These are phyloP conservation scores for Yamadazyma scolyti DNA, from an alignment of 805 yeast species.

Conservation along the genomic window DNA sequence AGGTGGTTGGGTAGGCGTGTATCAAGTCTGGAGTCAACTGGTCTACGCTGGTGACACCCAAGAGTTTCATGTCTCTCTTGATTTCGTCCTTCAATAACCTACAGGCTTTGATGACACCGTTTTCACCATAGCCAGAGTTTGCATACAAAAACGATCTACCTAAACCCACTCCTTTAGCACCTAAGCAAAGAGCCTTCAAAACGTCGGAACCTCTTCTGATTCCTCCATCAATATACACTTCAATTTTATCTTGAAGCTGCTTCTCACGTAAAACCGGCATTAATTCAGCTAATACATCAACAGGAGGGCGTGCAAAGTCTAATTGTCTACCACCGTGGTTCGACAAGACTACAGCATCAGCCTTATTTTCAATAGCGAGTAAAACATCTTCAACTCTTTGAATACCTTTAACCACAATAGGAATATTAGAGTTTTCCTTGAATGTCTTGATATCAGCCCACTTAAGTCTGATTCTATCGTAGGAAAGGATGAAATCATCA, in stretches of 20 bases:
- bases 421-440: conserved; percentile 33
- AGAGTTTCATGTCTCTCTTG: conserved; percentile 72
- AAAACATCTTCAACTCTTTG: conserved; percentile 78
- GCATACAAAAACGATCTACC: conserved; percentile 68
- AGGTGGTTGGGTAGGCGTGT: conserved; percentile 17
- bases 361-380: conserved; percentile 66
- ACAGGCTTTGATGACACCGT: conserved; percentile 58
- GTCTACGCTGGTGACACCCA: conserved; percentile 65
- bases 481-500: conserved; percentile 12
- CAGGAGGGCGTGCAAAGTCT: conserved; percentile 75
- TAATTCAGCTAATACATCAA: conserved; percentile 70
- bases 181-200: conserved; percentile 61
- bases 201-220: conserved; percentile 66
- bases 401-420: conserved; percentile 65
- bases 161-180: conserved; percentile 68
- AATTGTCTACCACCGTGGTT: conserved; percentile 91
- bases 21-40: conserved; percentile 42
- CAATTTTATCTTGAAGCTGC: conserved; percentile 44
- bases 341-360: conserved; percentile 73
- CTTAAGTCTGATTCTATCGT: conserved; percentile 13
- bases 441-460: conserved; percentile 30
- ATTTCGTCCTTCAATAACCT: conserved; percentile 67
- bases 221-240: conserved; percentile 66
- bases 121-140: conserved; percentile 58
- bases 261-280: conserved; percentile 49